Conservation (phyloP, 2,329 filamentous ascomycete genomes). For the Alternaria triticina region DNA sequence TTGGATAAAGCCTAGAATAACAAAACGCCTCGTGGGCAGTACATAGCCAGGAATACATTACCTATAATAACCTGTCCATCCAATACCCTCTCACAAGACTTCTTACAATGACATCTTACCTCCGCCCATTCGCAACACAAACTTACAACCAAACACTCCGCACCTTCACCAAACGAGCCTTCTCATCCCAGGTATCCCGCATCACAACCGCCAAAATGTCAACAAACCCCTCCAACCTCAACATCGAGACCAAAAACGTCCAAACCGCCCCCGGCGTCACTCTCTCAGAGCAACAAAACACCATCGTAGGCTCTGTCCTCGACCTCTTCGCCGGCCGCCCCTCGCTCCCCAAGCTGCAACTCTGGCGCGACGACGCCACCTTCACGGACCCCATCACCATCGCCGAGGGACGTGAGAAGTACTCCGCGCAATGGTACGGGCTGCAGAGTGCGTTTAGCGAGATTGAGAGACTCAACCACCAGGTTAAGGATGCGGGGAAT, state of each 20-base stretch:
- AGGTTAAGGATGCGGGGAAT: conserved; percentile 62
- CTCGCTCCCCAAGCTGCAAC: conserved; percentile 63
- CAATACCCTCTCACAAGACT: neutral
- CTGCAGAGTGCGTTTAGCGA: conserved; percentile 64
- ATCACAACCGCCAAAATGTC: conserved; percentile 41
- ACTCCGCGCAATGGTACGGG: conserved; percentile 64
- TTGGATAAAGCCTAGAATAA: conserved; percentile 8
- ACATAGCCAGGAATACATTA: neutral
- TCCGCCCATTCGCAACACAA: conserved; percentile 23
- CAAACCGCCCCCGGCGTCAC: conserved; percentile 59
- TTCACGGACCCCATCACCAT: conserved; percentile 67
- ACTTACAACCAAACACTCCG: conserved; percentile 21
- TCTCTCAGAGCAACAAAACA: conserved; percentile 58
- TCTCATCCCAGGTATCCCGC: conserved; percentile 16
- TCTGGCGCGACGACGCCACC: conserved; percentile 65
- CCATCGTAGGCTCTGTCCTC: conserved; percentile 64
- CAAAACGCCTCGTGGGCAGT: neutral
- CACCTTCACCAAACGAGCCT: conserved; percentile 23
- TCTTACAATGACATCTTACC: conserved; percentile 16
- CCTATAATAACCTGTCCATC: conserved; percentile 5
- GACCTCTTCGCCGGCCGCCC: conserved; percentile 68
- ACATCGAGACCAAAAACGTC: conserved; percentile 63
- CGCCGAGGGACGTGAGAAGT: conserved; percentile 62
- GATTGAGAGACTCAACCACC: conserved; percentile 62
- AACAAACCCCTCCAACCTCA: conserved; percentile 36